Conservation (phyloP, 495 filamentous ascomycete genomes). For the Aspergillus kassunensis region DNA sequence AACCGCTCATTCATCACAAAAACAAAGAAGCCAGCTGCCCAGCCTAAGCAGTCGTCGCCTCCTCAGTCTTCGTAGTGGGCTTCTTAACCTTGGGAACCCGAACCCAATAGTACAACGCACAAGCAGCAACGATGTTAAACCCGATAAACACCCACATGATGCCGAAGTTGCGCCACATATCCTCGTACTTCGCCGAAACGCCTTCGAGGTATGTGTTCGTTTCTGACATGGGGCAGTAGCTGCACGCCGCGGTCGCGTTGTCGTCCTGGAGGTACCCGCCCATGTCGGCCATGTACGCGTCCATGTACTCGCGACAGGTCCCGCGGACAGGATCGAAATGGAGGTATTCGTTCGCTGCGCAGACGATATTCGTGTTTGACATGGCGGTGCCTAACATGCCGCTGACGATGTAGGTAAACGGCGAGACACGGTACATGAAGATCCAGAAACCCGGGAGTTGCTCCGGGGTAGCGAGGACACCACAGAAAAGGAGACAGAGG, state of each 20-base stretch:
- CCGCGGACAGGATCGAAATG: conserved; percentile 44
- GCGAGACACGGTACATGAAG: conserved; percentile 76
- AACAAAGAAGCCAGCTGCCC: too few relatives aligned
- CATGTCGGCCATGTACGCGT: conserved; percentile 35
- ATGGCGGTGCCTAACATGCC: conserved; percentile 55
- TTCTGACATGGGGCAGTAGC: conserved; percentile 49
- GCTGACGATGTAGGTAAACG: conserved; percentile 66
- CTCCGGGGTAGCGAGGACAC: conserved; percentile 64
- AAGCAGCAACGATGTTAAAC: conserved; percentile 61
- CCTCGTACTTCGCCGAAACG: conserved; percentile 41
- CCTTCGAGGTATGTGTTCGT: conserved; percentile 9
- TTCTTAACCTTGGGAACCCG: conserved; percentile 56
- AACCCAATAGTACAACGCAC: conserved; percentile 66
- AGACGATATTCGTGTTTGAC: conserved; percentile 48
- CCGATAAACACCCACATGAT: conserved; percentile 54
- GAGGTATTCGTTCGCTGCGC: conserved; percentile 50
- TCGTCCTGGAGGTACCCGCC: conserved; percentile 54
- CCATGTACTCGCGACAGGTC: conserved; percentile 54
- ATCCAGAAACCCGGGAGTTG: conserved; percentile 72
- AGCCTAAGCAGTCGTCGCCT: too few relatives aligned
- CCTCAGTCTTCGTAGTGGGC: too few relatives aligned
- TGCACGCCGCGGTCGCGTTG: conserved; percentile 45
- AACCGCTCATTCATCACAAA: too few relatives aligned
- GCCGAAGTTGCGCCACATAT: conserved; percentile 64
- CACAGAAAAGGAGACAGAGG: conserved; percentile 57